Evolutionary conservation across 2,329 filamentous ascomycete species (phyloP), one percentile per base, ranked within the genome.

Genomic region (Diaporthe humulicola): DNA sequence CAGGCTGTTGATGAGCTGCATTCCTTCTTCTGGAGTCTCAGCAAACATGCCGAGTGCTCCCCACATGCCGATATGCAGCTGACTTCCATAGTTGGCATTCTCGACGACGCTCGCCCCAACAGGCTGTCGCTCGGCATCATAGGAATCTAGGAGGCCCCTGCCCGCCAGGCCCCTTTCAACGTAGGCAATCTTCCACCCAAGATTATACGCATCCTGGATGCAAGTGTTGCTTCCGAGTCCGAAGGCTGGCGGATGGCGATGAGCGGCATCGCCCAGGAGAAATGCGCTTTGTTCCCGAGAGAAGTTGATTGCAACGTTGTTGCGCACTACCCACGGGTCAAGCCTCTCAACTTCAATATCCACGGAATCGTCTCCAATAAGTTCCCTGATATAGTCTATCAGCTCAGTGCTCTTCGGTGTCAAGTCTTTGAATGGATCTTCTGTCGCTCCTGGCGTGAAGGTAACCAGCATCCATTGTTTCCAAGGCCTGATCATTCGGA

Each of bases 401-500:
- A 75, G 42, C 17, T 73, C 70, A 8, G 45, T 19, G 12, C 60
- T 67, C 45, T 75, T 64, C 22, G 70, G 40, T n/a, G 38, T 69
- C 40, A 75, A 14, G n/a, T 42, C 70, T 14, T 60, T 73, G 52
- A 73, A 75, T 10, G 73, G 69, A 25, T 75, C 58, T 71, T 88
- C 83, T 4, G 69, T 71, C 36, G 30, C 30, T 12, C 73, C 73
- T 15, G 73, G 69, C 2, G 50, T 50, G 28, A 66, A 12, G 7
- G 57, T 84, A n/a, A 88, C 81, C 9, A 89, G 78, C 72, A 88
- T 83, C 88, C 89, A 92, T 80, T 91, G 86, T 75, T 87, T 79
- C 90, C 89, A 91, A 0, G 89, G 87, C 80, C 88, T 88, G 17
- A 92, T 87, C 87, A 91, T 89, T 25, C 90, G 83, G 5, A 86